Percentiles rank a stretch among this genome's conserved stretches.
Conservation (phyloP, 2,329 filamentous ascomycete genomes). For the Xylariales sp. region DNA sequence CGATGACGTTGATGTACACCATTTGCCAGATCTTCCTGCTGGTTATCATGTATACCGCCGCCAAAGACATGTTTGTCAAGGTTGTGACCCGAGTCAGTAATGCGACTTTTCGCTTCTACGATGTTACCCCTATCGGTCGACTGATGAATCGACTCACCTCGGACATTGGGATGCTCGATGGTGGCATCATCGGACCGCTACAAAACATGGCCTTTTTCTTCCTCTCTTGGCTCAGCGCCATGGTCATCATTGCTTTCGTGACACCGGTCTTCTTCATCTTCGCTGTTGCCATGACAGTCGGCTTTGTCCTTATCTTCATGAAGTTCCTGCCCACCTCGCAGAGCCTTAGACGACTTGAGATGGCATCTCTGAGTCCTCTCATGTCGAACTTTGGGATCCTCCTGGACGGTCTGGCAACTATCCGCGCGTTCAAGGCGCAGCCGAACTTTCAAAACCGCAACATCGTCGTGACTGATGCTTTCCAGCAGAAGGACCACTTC, state of each 20-base stretch:
- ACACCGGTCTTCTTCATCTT: slow-evolving; percentile 75
- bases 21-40: slow-evolving; percentile 64
- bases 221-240: slow-evolving; percentile 67
- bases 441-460: slow-evolving; percentile 75
- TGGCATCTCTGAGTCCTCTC: slow-evolving; percentile 81
- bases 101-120: slow-evolving; percentile 86
- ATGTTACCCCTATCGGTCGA: slow-evolving; percentile 81
- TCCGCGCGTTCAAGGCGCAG: slow-evolving; percentile 77
- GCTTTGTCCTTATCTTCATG: slow-evolving; percentile 70
- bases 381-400: slow-evolving; percentile 92
- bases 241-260: slow-evolving; percentile 73
- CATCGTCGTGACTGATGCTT: slow-evolving; percentile 76
- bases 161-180: slow-evolving; percentile 85
- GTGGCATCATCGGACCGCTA: slow-evolving; percentile 73
- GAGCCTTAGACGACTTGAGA: slow-evolving; percentile 76
- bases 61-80: slow-evolving; percentile 67
- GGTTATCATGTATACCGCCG: slow-evolving; percentile 74
- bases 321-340: slow-evolving; percentile 80
- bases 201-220: slow-evolving; percentile 64
- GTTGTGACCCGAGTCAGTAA: slow-evolving; percentile 70
- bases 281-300: slow-evolving; percentile 59
- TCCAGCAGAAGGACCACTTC: slow-evolving; percentile 94
- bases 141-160: slow-evolving; percentile 90
- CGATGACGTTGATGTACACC: slow-evolving; percentile 55
- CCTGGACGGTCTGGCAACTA: slow-evolving; percentile 78